phyloP scores from a whole-genome alignment of 176 grass and related monocot genomes.

The Bonia amplexicaulis region DNA sequence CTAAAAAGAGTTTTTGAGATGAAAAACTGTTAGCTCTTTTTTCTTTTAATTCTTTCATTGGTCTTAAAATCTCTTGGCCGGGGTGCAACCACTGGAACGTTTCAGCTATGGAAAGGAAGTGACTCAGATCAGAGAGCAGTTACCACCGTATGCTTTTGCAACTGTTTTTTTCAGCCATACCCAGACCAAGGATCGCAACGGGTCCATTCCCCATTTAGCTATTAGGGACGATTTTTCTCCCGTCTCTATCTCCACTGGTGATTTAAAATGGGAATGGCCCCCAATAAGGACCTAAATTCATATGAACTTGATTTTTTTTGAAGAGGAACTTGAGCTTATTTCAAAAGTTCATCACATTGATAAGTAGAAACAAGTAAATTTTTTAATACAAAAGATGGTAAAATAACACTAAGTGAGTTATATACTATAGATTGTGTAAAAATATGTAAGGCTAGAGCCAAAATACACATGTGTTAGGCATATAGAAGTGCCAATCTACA shows the following conservation, averaged over 20 bases:
- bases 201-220: neutral
- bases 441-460: neutral
- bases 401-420: neutral
- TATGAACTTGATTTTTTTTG: neutral
- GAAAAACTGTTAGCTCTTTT: neutral
- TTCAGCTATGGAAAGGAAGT: neutral
- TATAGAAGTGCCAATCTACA: neutral
- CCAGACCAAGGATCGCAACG: neutral
- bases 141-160: neutral
- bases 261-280: too few species aligned
- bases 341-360: neutral
- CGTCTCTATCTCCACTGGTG: neutral
- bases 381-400: neutral
- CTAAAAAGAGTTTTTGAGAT: neutral
- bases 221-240: neutral
- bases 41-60: neutral
- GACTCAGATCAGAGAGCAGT: too few species aligned
- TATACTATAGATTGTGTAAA: neutral
- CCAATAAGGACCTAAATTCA: neutral
- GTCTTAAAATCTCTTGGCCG: neutral
- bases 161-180: neutral
- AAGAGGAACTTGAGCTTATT: neutral
- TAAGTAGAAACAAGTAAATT: neutral
- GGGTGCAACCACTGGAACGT: neutral
- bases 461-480: neutral